Evolutionary conservation across 352 stramenopile genomes (phyloP), one percentile per base, ranked within the genome.

Genomic region (Pythium oligandrum): DNA sequence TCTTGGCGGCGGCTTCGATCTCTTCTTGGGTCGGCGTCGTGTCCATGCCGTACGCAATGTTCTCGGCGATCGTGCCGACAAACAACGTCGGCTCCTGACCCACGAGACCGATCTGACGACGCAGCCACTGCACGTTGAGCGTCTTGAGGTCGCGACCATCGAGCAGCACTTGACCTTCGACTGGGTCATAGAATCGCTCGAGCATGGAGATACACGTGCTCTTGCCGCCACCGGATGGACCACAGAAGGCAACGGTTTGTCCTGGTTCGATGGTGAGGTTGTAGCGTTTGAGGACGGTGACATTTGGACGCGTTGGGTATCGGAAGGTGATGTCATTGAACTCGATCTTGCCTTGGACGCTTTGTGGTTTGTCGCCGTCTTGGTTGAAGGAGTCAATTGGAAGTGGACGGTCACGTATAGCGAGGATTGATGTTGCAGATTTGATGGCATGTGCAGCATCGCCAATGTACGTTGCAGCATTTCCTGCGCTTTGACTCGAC

Each of bases 81-180:
- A 70, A 40, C n/a, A n/a, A n/a, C n/a, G n/a, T n/a, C 9, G 96
- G 57, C 11, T 45, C 37, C 31, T 87, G 87, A 36, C 60, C 51
- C 40, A 61, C 63, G 4, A 88, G 53, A 8, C 71, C 55, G 32
- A 65, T 74, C 42, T 85, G 62, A 33, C 59, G 46, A 36, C 81
- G 79, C 73, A 49, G 87, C 71, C 57, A 96, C 96, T 53, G 96
- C 95, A 26, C 86, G 57, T 49, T 90, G 9, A 90, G 48, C 35
- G 77, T 63, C 45, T 40, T 52, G 34, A 92, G 60, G 49, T 86
- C 57, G 54, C 58, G 12, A 96, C 56, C 46, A 96, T 62, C 10
- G 54, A 53, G 36, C 56, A 48, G 55, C 96, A 31, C 35, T 44
- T 61, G 37, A 44, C 56, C 11, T 61, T 61, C 54, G 8, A 44